Percentiles rank a stretch among this genome's conserved stretches.
phyloP scores from a whole-genome alignment of 176 grass and related monocot species.

The Oryza glaberrima region DNA sequence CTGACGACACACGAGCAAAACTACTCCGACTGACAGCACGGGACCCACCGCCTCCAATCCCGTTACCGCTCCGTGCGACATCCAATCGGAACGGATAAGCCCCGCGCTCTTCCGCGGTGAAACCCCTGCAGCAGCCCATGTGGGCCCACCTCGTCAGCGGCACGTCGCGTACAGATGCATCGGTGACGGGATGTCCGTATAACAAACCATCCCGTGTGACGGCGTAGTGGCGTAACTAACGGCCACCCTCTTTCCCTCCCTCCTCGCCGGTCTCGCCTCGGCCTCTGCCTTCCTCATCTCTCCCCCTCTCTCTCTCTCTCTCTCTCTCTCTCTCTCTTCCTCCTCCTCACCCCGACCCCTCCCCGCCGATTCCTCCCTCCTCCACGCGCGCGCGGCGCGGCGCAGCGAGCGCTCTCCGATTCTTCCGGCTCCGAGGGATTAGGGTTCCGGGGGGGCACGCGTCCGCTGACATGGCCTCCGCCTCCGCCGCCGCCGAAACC shows the following conservation, averaged over 20 bases:
- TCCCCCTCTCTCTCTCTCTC: background rate
- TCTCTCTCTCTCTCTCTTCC: too few species aligned
- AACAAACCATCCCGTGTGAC: slow-evolving; percentile 40
- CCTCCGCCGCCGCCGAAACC: slow-evolving; percentile 63
- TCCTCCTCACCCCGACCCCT: background rate
- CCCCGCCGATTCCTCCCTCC: slow-evolving; percentile 32
- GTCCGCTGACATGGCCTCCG: slow-evolving; percentile 37
- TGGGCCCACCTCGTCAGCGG: background rate
- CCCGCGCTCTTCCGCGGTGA: background rate
- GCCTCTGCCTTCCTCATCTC: slow-evolving; percentile 50
- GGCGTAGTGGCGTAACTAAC: slow-evolving; percentile 39
- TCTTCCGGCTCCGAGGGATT: background rate
- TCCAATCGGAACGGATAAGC: slow-evolving; percentile 46
- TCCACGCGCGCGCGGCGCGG: slow-evolving; percentile 22
- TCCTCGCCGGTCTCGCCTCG: background rate
- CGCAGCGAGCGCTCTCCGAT: background rate
- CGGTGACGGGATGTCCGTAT: background rate
- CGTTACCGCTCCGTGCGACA: slow-evolving; percentile 26
- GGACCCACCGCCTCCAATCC: slow-evolving; percentile 21
- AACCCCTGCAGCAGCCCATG: rapidly evolving
- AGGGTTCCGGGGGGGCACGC: slow-evolving; percentile 30
- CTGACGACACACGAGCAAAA: slow-evolving; percentile 23
- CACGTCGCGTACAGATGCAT: background rate
- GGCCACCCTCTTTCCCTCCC: slow-evolving; percentile 14
- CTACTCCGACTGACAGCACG: slow-evolving; percentile 35